Conservation (phyloP, 1,139 yeast species). For the Debaryomyces subglobosus region DNA sequence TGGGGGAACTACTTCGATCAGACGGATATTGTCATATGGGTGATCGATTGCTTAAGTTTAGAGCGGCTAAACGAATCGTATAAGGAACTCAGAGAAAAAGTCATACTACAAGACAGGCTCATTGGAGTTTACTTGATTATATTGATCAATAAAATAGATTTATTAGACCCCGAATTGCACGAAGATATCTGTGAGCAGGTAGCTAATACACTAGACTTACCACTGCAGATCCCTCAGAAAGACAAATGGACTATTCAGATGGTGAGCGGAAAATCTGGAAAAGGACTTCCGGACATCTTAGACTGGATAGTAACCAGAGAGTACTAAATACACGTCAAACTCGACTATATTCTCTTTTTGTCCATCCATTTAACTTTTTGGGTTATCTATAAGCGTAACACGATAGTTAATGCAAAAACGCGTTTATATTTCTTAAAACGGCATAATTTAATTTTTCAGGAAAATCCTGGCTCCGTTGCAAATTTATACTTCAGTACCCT, state of each 20-base stretch:
- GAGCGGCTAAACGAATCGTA: slow-evolving; percentile 69
- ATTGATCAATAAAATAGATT: slow-evolving; percentile 60
- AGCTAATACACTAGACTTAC: slow-evolving; percentile 25
- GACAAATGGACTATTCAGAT: slow-evolving; percentile 41
- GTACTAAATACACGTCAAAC: slow-evolving; percentile 11
- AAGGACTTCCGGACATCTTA: slow-evolving; percentile 47
- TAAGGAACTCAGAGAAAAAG: slow-evolving; percentile 59
- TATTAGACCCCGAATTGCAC: slow-evolving; percentile 29
- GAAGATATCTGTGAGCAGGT: slow-evolving; percentile 22
- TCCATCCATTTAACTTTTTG: neutral
- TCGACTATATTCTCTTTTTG: neutral
- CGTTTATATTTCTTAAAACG: slow-evolving; percentile 6
- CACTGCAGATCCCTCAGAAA: slow-evolving; percentile 23
- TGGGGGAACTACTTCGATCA: slow-evolving; percentile 92
- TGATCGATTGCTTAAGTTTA: slow-evolving; percentile 70
- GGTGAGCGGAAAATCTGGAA: slow-evolving; percentile 64
- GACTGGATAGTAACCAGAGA: slow-evolving; percentile 49
- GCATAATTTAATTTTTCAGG: slow-evolving; percentile 3
- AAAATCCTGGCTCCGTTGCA: neutral
- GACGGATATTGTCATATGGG: slow-evolving; percentile 89
- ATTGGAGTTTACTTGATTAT: slow-evolving; percentile 65
- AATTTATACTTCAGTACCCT: neutral
- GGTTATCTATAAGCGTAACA: neutral
- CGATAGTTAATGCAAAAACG: slow-evolving; percentile 4
- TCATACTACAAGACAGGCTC: slow-evolving; percentile 68